Conservation (phyloP, 805 yeast genomes). For the Saturnispora saitoi region DNA sequence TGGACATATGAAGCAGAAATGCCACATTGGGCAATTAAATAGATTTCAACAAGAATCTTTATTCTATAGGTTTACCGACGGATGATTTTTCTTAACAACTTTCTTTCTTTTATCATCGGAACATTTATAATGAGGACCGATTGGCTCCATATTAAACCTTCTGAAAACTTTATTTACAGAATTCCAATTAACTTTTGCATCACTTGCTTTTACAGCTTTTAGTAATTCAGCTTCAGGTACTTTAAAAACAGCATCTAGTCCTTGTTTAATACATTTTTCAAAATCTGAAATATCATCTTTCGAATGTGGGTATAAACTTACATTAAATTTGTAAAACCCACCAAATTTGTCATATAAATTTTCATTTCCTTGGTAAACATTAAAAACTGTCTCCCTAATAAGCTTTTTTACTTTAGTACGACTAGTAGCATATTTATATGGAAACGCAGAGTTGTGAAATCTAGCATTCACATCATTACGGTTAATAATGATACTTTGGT, state of each 20-base stretch:
- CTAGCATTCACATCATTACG: slow-evolving; percentile 1
- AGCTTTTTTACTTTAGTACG: slow-evolving; percentile 19
- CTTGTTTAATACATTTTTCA: slow-evolving; percentile 10
- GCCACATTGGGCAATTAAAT: slow-evolving; percentile 40
- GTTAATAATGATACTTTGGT: slow-evolving; percentile 9
- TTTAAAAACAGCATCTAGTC: slow-evolving; percentile 15
- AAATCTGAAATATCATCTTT: slow-evolving; percentile 14
- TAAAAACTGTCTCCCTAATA: slow-evolving; percentile 15
- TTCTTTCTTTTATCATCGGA: not conserved
- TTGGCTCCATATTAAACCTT: slow-evolving; percentile 2
- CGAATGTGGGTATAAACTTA: slow-evolving; percentile 12
- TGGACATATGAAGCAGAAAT: slow-evolving; percentile 34
- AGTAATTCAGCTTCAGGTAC: slow-evolving; percentile 6
- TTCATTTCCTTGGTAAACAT: slow-evolving; percentile 11
- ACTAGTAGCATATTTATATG: slow-evolving; percentile 22
- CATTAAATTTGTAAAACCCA: slow-evolving; percentile 22
- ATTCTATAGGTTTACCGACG: too few relatives aligned
- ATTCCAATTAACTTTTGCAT: slow-evolving; percentile 17
- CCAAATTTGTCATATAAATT: slow-evolving; percentile 11
- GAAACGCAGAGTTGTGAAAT: slow-evolving; percentile 12
- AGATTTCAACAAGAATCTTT: too few relatives aligned
- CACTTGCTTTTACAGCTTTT: slow-evolving; percentile 8
- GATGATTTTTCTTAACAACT: not conserved
- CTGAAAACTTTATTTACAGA: slow-evolving; percentile 10
- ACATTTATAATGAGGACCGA: not conserved